These are phyloP conservation scores for Cordyceps fumosorosea DNA, from an alignment of 2,329 filamentous ascomycete genomes.

Conservation along the genomic window DNA sequence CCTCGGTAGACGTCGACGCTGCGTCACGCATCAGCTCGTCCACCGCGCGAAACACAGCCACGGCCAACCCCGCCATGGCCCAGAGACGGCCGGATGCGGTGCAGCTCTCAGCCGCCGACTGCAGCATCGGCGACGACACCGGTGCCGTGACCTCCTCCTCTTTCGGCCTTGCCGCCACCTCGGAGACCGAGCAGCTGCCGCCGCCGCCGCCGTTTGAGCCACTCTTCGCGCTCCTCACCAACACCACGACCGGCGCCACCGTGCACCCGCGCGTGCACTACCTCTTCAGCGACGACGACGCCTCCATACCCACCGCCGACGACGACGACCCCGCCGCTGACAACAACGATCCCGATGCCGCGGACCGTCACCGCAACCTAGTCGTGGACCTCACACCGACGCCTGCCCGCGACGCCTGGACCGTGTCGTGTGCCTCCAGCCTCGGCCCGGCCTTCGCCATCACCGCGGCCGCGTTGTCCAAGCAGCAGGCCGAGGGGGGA, in stretches of 20 bases:
- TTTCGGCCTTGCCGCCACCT: background rate
- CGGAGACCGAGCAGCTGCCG: background rate
- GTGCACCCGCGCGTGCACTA: slow-evolving; percentile 86
- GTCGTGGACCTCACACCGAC: slow-evolving; percentile 48
- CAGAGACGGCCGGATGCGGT: background rate
- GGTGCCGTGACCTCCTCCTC: background rate
- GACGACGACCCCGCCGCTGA: slow-evolving; percentile 38
- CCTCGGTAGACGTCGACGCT: background rate
- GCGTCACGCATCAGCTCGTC: background rate
- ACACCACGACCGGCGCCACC: slow-evolving; percentile 64
- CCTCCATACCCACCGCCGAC: slow-evolving; percentile 62
- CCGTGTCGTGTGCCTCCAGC: slow-evolving; percentile 63
- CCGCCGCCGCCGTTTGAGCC: slow-evolving; percentile 54
- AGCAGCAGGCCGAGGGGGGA: slow-evolving; percentile 33
- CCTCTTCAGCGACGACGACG: slow-evolving; percentile 88
- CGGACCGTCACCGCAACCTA: slow-evolving; percentile 38
- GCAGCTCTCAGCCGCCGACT: slow-evolving; percentile 4
- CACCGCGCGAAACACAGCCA: background rate
- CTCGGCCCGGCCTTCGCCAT: slow-evolving; percentile 68
- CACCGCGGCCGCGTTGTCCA: slow-evolving; percentile 37
- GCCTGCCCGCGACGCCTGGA: slow-evolving; percentile 35
- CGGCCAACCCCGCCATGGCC: background rate
- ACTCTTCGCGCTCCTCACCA: slow-evolving; percentile 80
- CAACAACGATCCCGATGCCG: slow-evolving; percentile 19
- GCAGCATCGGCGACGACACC: slow-evolving; percentile 4